Base-by-base conservation (phyloP, 1,284 basidiomycete genomes). In the Singerocomus rubriflavus region DNA sequence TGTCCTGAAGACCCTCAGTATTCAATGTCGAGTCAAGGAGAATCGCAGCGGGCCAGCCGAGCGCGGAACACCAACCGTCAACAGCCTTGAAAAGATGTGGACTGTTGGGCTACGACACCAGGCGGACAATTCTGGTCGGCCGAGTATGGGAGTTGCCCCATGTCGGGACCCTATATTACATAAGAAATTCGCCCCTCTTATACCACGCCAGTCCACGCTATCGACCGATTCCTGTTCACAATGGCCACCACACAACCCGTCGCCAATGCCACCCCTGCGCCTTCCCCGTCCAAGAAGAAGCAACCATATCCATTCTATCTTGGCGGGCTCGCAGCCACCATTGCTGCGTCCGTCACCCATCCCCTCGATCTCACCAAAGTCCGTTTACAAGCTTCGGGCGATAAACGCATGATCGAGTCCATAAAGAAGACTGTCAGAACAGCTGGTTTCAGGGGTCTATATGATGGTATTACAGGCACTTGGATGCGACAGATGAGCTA, bases 401-500 rank as follows among this genome's bases (percentile, higher is more conserved):
- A 93, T 73, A 92, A 91, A 70, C 79, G 86, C 44, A 93, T 93
- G 91, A 72, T 93, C 64, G 72, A 81, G 64, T 87, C 83, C 58
- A 74, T 93, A 2, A 75, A 76, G 69, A 91, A 91, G 77, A 93
- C 91, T 0, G 74, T 86, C 49, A 73, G 76, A 63, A 85, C 85
- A 1, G 85, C 82, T 75, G 89, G 89, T 47, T 69, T 77, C 31
- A 77, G 85, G 41, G 92, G 92, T 1, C 74, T 93, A 40, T 92
- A 84, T 62, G 92, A 93, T 61, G 93, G 93, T 17, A 89, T 95
- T 52, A 79, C 87, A 1, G 93, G 92, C 30, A 95, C 93, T 29
- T 87, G 92, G 80, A 72, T 95, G 64, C 82, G 93, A 32, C 93
- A 96, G 71, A 92, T 95, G 92, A 91, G 86, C 26, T 95, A 95